phyloP scores from a whole-genome alignment of 805 yeast genomes.

The Kodamaea sagamina region DNA sequence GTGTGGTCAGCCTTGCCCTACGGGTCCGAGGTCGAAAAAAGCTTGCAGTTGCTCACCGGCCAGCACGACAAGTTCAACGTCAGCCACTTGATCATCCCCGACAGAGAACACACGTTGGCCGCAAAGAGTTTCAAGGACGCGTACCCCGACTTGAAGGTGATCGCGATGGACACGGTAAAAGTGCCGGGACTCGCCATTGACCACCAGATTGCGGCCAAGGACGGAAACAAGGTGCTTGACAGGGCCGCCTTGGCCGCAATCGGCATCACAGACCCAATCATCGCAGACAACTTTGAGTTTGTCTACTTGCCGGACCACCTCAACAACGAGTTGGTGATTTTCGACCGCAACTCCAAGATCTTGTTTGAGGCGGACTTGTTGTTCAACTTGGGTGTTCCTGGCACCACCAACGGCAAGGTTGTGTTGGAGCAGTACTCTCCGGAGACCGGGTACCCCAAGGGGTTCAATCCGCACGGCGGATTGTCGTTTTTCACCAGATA shows the following conservation, averaged over 20 bases:
- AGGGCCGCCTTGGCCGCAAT: constrained; percentile 25
- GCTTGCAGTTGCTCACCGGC: constrained; percentile 37
- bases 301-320: constrained; percentile 56
- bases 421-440: constrained; percentile 46
- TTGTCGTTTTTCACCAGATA: constrained; percentile 40
- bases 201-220: constrained; percentile 34
- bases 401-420: constrained; percentile 22
- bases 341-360: constrained; percentile 48
- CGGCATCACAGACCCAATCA: constrained; percentile 39
- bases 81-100: constrained; percentile 60
- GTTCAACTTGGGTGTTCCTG: constrained; percentile 54
- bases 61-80: constrained; percentile 39
- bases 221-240: constrained; percentile 37
- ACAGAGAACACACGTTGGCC: constrained; percentile 66
- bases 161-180: constrained; percentile 50
- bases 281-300: constrained; percentile 50
- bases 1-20: constrained; percentile 65
- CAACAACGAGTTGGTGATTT: constrained; percentile 61
- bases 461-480: constrained; percentile 47
- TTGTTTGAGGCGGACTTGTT: constrained; percentile 62
- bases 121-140: constrained; percentile 51
- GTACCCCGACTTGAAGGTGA: constrained; percentile 52
- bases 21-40: constrained; percentile 45
- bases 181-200: constrained; percentile 39
- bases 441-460: constrained; percentile 46